These are phyloP conservation scores for Mortierella sp. DNA, from an alignment of 371 early-diverging fungal species.

Conservation along the genomic window DNA sequence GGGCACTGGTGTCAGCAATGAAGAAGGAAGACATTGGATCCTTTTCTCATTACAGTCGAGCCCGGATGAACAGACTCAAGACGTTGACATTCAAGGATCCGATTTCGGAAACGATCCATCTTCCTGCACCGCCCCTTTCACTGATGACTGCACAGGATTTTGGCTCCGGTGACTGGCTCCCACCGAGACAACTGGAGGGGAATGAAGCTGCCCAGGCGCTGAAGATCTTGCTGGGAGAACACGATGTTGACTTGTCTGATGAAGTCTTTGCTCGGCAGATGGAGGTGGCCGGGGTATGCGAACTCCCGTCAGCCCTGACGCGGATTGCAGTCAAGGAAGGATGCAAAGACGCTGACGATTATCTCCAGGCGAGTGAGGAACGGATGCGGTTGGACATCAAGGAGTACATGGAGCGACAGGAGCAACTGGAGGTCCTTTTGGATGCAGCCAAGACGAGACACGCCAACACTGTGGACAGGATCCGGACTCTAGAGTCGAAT, in stretches of 20 bases:
- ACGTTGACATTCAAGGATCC: background rate
- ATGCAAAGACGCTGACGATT: conserved; percentile 12
- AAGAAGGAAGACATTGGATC: conserved; percentile 8
- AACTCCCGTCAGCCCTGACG: background rate
- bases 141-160: background rate
- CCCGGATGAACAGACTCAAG: background rate
- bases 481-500: conserved; percentile 15
- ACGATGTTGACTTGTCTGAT: conserved; percentile 7
- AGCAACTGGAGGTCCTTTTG: background rate
- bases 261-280: background rate
- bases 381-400: background rate
- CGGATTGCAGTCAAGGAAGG: conserved; percentile 16
- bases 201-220: background rate
- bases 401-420: background rate
- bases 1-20: background rate
- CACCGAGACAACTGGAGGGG: conserved; percentile 6
- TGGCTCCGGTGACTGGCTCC: background rate
- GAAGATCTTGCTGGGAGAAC: background rate
- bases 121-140: background rate
- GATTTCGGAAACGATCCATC: background rate
- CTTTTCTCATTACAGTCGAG: conserved; percentile 8
- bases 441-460: conserved; percentile 1
- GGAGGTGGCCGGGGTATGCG: background rate
- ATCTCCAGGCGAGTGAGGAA: background rate
- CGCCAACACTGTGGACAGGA: conserved; percentile 1